Percentiles rank a stretch among this genome's conserved stretches.
phyloP scores from a whole-genome alignment of 495 filamentous ascomycete genomes.

The Aspergillus baeticus region DNA sequence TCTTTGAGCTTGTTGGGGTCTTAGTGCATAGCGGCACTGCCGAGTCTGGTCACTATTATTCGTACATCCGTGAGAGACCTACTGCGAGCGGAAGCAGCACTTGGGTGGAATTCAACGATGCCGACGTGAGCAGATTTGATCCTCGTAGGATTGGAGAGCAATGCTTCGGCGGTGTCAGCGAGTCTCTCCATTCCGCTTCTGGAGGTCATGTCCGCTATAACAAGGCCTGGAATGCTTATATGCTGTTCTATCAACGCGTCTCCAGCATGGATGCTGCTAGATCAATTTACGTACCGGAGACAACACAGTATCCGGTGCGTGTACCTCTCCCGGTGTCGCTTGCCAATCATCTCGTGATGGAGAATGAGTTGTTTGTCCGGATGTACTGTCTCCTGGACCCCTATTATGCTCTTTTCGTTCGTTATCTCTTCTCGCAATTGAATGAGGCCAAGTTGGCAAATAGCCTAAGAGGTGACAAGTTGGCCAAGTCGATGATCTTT shows the following conservation, averaged over 20 bases:
- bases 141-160: conserved; percentile 65
- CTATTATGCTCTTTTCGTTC: conserved; percentile 66
- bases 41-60: conserved; percentile 97
- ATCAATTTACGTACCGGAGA: conserved; percentile 26
- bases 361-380: conserved; percentile 72
- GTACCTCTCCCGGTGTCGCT: conserved; percentile 56
- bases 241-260: conserved; percentile 93
- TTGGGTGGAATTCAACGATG: conserved; percentile 96
- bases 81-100: conserved; percentile 43
- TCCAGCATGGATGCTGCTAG: conserved; percentile 53
- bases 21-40: conserved; percentile 91
- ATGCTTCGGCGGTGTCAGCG: conserved; percentile 77
- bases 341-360: conserved; percentile 59
- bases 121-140: conserved; percentile 73
- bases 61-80: conserved; percentile 82
- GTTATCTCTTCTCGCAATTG: conserved; percentile 51
- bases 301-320: conserved; percentile 48
- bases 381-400: conserved; percentile 81
- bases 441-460: conserved; percentile 36
- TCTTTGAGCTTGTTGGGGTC: conserved; percentile 90
- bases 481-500: conserved; percentile 62
- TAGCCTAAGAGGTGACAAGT: conserved; percentile 48
- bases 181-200: conserved; percentile 39
- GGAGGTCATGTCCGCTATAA: conserved; percentile 46
- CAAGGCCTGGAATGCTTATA: conserved; percentile 88